Conservation (phyloP, 169 alveolate genomes). For the Plasmodium billcollinsi region DNA sequence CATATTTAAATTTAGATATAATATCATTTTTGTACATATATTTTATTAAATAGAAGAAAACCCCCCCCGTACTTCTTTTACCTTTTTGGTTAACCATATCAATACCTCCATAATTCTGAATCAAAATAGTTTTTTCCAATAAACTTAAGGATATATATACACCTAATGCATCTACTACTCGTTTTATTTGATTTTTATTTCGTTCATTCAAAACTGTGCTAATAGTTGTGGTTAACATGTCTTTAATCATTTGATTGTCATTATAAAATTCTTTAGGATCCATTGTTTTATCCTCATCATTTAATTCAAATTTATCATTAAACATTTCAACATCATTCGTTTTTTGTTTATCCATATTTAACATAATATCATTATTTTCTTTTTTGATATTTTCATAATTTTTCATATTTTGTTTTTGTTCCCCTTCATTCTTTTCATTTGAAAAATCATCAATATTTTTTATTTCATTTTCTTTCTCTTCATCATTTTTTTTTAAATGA, state of each 20-base stretch:
- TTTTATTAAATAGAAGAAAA: constrained; percentile 89
- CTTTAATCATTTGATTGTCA: constrained; percentile 79
- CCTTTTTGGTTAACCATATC: constrained; percentile 89
- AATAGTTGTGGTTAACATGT: constrained; percentile 86
- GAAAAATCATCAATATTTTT: not conserved
- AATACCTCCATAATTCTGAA: constrained; percentile 91
- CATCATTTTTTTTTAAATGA: constrained; percentile 14
- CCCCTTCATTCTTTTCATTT: not conserved
- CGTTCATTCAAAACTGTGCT: constrained; percentile 88
- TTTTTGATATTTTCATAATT: not conserved
- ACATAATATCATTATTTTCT: not conserved
- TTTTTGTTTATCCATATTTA: not conserved
- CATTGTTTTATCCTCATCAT: constrained; percentile 37
- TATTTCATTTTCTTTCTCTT: not conserved
- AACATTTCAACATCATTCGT: not conserved
- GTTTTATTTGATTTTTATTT: constrained; percentile 85
- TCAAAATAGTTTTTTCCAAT: constrained; percentile 86
- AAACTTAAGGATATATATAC: constrained; percentile 85
- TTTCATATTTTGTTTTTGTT: not conserved
- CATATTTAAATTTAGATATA: constrained; percentile 88
- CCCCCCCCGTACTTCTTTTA: constrained; percentile 91
- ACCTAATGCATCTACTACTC: constrained; percentile 87
- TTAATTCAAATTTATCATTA: constrained; percentile 12
- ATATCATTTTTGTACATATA: constrained; percentile 86
- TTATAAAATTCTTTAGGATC: constrained; percentile 75